phyloP scores from a whole-genome alignment of 1,139 yeast genomes.

The Debaryomyces udenii region DNA sequence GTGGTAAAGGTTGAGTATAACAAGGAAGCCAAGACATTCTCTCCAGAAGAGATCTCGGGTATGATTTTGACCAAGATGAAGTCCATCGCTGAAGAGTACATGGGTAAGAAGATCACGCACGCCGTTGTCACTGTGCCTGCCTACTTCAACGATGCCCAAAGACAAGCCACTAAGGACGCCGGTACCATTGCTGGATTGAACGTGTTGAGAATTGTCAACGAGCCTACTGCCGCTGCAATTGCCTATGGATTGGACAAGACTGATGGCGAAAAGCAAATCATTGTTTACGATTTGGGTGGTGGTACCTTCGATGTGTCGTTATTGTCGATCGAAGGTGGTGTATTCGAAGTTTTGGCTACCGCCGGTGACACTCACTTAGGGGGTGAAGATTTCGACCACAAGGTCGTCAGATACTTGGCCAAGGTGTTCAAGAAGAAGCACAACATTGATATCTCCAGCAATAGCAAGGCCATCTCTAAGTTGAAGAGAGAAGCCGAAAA shows the following conservation, averaged over 20 bases:
- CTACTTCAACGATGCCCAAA: conserved; percentile 96
- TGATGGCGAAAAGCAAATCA: conserved; percentile 50
- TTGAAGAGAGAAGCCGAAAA: conserved; percentile 96
- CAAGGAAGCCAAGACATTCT: conserved; percentile 70
- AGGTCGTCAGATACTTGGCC: conserved; percentile 82
- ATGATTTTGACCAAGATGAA: conserved; percentile 93
- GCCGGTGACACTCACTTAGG: conserved; percentile 61
- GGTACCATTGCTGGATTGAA: conserved; percentile 96
- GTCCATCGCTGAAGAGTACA: conserved; percentile 88
- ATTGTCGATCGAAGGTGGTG: conserved; percentile 55
- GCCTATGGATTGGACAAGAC: conserved; percentile 95
- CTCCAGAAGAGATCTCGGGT: conserved; percentile 91
- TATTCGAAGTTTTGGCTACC: conserved; percentile 55
- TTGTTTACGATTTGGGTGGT: conserved; percentile 58
- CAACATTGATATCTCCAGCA: conserved; percentile 70
- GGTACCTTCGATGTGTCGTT: conserved; percentile 58
- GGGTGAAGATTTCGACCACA: conserved; percentile 96
- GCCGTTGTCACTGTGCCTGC: conserved; percentile 98
- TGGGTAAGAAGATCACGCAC: conserved; percentile 86
- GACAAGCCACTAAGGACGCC: conserved; percentile 98
- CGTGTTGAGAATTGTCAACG: conserved; percentile 92
- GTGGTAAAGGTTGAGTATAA: conserved; percentile 71
- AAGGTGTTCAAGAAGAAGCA: conserved; percentile 89
- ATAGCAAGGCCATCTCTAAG: conserved; percentile 81
- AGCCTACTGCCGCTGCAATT: conserved; percentile 98